Evolutionary conservation across 1,284 basidiomycete genomes (phyloP).

Genomic region (Moesziomyces globuligerus): DNA sequence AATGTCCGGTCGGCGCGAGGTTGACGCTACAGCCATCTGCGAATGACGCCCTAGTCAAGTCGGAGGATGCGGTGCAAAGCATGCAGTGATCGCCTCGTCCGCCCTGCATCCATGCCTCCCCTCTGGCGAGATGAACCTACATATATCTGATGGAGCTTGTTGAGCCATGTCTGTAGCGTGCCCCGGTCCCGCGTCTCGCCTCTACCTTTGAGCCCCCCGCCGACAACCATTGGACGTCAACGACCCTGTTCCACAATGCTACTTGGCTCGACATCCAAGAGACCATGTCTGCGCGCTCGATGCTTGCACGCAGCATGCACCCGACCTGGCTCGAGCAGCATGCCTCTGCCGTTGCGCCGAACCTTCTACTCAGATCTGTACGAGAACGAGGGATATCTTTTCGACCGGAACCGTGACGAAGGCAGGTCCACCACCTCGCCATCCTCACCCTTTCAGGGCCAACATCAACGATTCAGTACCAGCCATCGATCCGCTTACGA

Average conservation of each 20-base stretch:
- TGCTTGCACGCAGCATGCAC: slow-evolving; percentile 2
- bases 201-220: no score
- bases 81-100: not conserved
- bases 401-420: slow-evolving; percentile 30
- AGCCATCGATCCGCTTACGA: slow-evolving; percentile 28
- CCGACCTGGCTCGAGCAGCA: slow-evolving; percentile 8
- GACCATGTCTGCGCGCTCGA: slow-evolving; percentile 9
- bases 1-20: no score
- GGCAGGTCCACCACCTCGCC: slow-evolving; percentile 14
- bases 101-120: not conserved
- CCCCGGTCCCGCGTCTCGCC: not conserved
- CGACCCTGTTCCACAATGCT: not conserved
- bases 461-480: slow-evolving; percentile 23
- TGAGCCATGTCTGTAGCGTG: not conserved
- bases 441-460: slow-evolving; percentile 11
- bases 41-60: not conserved
- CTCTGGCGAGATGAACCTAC: no score
- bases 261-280: slow-evolving; percentile 2
- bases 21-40: not conserved
- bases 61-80: not conserved
- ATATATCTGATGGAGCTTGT: not conserved
- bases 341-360: slow-evolving; percentile 5
- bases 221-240: no score
- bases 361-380: slow-evolving; percentile 39
- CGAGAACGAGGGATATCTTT: slow-evolving; percentile 44